Percentiles rank a stretch among this genome's conserved stretches.
phyloP scores from a whole-genome alignment of 208 protist genomes.

The Wallacemonas rigidus region DNA sequence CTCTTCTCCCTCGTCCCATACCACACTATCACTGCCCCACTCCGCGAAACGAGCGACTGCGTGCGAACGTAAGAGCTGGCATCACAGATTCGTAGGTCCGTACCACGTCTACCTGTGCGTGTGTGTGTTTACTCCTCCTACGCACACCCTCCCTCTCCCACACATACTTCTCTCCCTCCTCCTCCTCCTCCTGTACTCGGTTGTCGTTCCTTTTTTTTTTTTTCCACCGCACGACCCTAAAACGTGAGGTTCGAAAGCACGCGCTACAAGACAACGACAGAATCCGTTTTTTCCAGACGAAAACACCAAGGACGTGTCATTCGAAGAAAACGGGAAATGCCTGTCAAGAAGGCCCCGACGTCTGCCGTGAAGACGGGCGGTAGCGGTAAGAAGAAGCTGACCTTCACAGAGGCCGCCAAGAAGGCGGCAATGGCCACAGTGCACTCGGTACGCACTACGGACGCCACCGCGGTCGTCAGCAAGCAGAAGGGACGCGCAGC shows the following conservation, averaged over 20 bases:
- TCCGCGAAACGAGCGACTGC: no score
- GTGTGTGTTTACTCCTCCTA: background rate
- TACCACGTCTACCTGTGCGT: background rate
- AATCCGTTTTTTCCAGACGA: background rate
- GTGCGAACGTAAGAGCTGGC: no score
- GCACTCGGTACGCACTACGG: slow-evolving; percentile 21
- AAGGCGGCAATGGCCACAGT: slow-evolving; percentile 28
- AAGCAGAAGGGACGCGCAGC: slow-evolving; percentile 2
- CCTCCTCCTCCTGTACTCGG: background rate
- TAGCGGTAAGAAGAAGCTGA: slow-evolving; percentile 14
- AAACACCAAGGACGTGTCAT: background rate
- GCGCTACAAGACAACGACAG: background rate
- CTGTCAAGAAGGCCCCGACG: slow-evolving; percentile 17
- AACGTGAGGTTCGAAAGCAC: background rate
- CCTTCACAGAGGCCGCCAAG: slow-evolving; percentile 24
- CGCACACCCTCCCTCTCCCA: background rate
- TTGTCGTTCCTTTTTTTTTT: background rate
- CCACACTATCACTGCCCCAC: no score
- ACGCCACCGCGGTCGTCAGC: background rate
- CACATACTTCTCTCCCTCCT: background rate
- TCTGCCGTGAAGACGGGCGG: slow-evolving; percentile 11
- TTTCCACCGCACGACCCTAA: background rate
- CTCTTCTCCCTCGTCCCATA: no score
- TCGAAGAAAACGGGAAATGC: slow-evolving; percentile 15
- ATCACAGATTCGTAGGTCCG: no score